Percentiles rank a stretch among this genome's conserved stretches.
Conservation (phyloP, 495 filamentous ascomycete genomes). For the Penicillium coprophilum region DNA sequence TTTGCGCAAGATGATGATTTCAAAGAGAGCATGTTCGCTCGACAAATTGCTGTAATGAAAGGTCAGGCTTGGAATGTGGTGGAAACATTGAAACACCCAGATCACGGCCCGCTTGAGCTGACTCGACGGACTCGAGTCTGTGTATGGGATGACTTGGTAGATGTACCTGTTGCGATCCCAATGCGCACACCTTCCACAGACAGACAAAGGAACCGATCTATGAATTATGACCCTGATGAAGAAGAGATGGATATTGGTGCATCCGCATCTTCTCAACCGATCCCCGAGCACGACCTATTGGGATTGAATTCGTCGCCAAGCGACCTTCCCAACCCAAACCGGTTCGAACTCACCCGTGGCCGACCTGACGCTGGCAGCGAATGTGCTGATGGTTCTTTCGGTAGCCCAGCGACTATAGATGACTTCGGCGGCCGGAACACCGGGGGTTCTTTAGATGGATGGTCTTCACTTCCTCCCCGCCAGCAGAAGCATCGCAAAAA, state of each 20-base stretch:
- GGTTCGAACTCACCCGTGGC: slow-evolving; percentile 74
- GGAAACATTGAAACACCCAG: slow-evolving; percentile 86
- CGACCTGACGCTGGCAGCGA: slow-evolving; percentile 46
- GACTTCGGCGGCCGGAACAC: slow-evolving; percentile 33
- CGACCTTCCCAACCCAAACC: slow-evolving; percentile 76
- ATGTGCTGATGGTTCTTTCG: slow-evolving; percentile 33
- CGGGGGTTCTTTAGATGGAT: slow-evolving; percentile 39
- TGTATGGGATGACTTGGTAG: slow-evolving; percentile 97
- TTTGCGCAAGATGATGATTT: slow-evolving; percentile 94
- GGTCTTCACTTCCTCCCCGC: slow-evolving; percentile 40
- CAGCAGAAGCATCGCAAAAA: slow-evolving; percentile 41
- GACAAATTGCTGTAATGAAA: slow-evolving; percentile 98
- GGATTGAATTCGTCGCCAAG: slow-evolving; percentile 59
- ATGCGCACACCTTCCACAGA: slow-evolving; percentile 76
- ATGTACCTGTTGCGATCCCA: slow-evolving; percentile 90
- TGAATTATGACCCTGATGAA: slow-evolving; percentile 49
- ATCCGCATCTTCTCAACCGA: slow-evolving; percentile 58
- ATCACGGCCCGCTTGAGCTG: slow-evolving; percentile 91
- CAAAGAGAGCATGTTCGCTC: slow-evolving; percentile 95
- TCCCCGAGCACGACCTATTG: slow-evolving; percentile 69
- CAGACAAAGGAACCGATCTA: slow-evolving; percentile 62
- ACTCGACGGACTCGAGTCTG: slow-evolving; percentile 87
- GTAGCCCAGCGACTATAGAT: slow-evolving; percentile 39
- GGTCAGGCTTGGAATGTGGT: slow-evolving; percentile 99
- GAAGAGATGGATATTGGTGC: slow-evolving; percentile 94